Percentiles rank a stretch among this genome's conserved stretches.
Evolutionary conservation across 768 basidiomycete genomes (phyloP).

Genomic region (Coprinopsis strossmayeri): DNA sequence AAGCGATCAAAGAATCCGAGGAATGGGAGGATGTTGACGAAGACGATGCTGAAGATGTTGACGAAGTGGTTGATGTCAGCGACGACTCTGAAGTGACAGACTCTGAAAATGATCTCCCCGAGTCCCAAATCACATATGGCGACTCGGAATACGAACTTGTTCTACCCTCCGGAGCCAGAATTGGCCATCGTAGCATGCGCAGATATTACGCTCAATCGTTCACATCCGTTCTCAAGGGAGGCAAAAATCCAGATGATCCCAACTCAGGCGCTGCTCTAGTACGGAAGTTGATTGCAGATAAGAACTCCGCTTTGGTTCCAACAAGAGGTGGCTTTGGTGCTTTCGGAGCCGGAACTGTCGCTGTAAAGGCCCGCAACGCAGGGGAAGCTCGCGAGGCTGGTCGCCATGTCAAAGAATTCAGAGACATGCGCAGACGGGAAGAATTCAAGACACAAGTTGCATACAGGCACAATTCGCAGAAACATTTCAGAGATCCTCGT

Average conservation of each 20-base stretch:
- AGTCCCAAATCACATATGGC: constrained; percentile 63
- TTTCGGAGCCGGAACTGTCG: constrained; percentile 72
- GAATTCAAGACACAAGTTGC: constrained; percentile 81
- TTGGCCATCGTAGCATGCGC: constrained; percentile 85
- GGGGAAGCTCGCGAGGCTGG: constrained; percentile 94
- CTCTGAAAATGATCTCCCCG: constrained; percentile 30
- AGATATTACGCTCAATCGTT: constrained; percentile 86
- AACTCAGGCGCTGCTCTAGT: constrained; percentile 75
- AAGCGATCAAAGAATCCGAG: constrained; percentile 30
- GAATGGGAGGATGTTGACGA: constrained; percentile 40
- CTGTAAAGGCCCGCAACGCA: constrained; percentile 86
- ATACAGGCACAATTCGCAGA: constrained; percentile 79
- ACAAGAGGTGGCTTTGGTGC: constrained; percentile 83
- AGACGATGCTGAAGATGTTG: constrained; percentile 35
- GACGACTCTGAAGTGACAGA: constrained; percentile 19
- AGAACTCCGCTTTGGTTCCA: constrained; percentile 80
- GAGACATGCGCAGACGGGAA: constrained; percentile 73
- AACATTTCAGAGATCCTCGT: constrained; percentile 78
- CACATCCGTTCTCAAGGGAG: constrained; percentile 32
- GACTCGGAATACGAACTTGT: constrained; percentile 84
- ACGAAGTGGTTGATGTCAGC: constrained; percentile 36
- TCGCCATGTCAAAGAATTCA: constrained; percentile 75
- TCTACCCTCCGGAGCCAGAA: constrained; percentile 85
- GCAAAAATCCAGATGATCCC: constrained; percentile 45
- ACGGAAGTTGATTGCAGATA: constrained; percentile 71